Conservation (phyloP, 2,329 filamentous ascomycete genomes). For the Exophiala alcalophila region DNA sequence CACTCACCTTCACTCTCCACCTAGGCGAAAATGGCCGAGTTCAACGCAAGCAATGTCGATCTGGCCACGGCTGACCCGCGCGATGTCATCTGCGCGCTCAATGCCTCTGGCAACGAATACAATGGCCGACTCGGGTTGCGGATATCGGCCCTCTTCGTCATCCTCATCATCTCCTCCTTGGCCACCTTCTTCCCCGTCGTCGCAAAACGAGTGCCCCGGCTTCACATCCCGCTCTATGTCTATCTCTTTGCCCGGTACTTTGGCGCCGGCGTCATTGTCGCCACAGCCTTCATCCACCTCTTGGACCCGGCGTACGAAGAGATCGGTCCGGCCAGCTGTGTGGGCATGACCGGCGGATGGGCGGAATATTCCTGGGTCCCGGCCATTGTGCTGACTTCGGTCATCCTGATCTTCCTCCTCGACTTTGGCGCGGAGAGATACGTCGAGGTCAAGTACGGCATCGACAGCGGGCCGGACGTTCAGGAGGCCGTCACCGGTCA, state of each 20-base stretch:
- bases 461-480: conserved; percentile 28
- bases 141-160: conserved; percentile 46
- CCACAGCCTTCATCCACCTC: conserved; percentile 49
- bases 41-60: conserved; percentile 45
- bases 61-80: conserved; percentile 43
- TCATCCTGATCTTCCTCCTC: conserved; percentile 51
- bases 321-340: conserved; percentile 49
- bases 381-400: conserved; percentile 49
- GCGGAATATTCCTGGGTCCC: conserved; percentile 47
- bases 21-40: no score
- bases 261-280: conserved; percentile 47
- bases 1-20: no score
- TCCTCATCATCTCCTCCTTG: conserved; percentile 41
- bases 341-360: conserved; percentile 55
- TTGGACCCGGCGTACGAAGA: conserved; percentile 46
- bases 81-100: conserved; percentile 53
- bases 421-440: conserved; percentile 53
- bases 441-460: conserved; percentile 48
- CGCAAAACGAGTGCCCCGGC: conserved; percentile 38
- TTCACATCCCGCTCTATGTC: conserved; percentile 43
- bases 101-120: conserved; percentile 50
- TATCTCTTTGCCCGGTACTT: conserved; percentile 51
- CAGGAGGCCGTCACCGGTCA: conserved; percentile 26
- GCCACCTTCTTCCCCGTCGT: conserved; percentile 49
- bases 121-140: conserved; percentile 49